A percentile compares a stretch with the other conserved stretches of the same genome.
Conservation (phyloP, 495 filamentous ascomycete species). For the Penicillium subrubescens region DNA sequence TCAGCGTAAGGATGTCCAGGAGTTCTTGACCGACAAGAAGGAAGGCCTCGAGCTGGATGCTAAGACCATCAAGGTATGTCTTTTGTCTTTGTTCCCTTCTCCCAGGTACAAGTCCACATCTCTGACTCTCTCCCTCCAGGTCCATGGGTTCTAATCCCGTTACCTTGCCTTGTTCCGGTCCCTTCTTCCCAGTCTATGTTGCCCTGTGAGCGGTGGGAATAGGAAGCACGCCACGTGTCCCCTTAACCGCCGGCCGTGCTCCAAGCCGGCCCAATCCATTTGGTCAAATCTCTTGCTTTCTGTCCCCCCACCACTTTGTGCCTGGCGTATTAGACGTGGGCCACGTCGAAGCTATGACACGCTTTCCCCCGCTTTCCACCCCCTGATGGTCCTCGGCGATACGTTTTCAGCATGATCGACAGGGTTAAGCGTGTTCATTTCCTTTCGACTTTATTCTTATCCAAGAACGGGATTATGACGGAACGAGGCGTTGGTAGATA, state of each 20-base stretch:
- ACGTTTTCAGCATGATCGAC: slow-evolving; percentile 23
- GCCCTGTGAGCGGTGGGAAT: slow-evolving; percentile 42
- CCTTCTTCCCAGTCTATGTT: slow-evolving; percentile 47
- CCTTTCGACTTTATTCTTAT: slow-evolving; percentile 30
- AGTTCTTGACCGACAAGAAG: slow-evolving; percentile 95
- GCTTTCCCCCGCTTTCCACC: slow-evolving; percentile 10
- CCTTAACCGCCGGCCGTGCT: slow-evolving; percentile 29
- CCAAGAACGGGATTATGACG: slow-evolving; percentile 45
- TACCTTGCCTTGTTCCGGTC: slow-evolving; percentile 47
- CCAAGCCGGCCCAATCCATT: slow-evolving; percentile 24
- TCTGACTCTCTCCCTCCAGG: slow-evolving; percentile 29
- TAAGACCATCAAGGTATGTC: slow-evolving; percentile 91
- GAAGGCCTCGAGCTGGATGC: slow-evolving; percentile 87
- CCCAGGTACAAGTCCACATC: background rate
- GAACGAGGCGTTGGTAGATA: slow-evolving; percentile 57
- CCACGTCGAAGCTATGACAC: slow-evolving; percentile 33
- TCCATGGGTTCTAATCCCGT: slow-evolving; percentile 60
- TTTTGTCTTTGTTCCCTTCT: background rate
- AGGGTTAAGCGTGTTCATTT: slow-evolving; percentile 28
- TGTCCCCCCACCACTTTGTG: slow-evolving; percentile 31
- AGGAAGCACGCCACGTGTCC: slow-evolving; percentile 35
- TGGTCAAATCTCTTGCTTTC: slow-evolving; percentile 32
- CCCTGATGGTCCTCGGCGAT: slow-evolving; percentile 20
- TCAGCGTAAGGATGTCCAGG: slow-evolving; percentile 97
- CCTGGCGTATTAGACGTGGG: slow-evolving; percentile 42